These are phyloP conservation scores for Alternaria ventricosa DNA, from an alignment of 2,329 filamentous ascomycete genomes.

Conservation along the genomic window DNA sequence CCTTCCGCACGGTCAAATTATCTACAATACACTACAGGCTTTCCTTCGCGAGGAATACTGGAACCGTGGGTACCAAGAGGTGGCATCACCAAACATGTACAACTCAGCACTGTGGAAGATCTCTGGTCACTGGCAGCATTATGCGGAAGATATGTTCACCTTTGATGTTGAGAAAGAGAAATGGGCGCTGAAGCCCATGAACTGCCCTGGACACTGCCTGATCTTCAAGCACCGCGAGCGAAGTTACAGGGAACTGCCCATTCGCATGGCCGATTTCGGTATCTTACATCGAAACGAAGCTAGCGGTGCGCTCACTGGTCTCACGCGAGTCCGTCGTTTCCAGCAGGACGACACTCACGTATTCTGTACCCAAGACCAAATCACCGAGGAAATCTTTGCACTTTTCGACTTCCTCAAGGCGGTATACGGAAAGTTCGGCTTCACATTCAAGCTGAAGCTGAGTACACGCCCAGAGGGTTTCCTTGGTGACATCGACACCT, in stretches of 20 bases:
- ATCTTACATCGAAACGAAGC: conserved; percentile 95
- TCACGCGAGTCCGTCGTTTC: conserved; percentile 92
- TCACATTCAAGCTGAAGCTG: conserved; percentile 92
- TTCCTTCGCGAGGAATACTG: conserved; percentile 89
- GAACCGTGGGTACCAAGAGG: conserved; percentile 92
- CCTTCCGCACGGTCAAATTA: conserved; percentile 88
- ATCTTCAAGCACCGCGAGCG: conserved; percentile 84
- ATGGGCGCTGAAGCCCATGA: conserved; percentile 95
- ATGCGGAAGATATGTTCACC: conserved; percentile 96
- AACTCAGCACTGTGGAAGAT: conserved; percentile 92
- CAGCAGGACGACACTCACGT: conserved; percentile 97
- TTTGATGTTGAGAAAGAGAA: conserved; percentile 82
- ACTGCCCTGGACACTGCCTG: conserved; percentile 92
- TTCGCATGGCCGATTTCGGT: conserved; percentile 94
- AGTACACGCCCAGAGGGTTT: conserved; percentile 90
- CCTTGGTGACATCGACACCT: conserved; percentile 84
- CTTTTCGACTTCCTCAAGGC: conserved; percentile 86
- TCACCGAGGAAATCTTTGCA: conserved; percentile 75
- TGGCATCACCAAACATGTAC: conserved; percentile 96
- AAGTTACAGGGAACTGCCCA: conserved; percentile 88
- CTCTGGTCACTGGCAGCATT: conserved; percentile 90
- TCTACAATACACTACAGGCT: conserved; percentile 86
- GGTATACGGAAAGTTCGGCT: conserved; percentile 83
- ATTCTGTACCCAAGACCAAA: conserved; percentile 86
- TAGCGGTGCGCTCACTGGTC: conserved; percentile 85